These are phyloP conservation scores for Ehretia macrophylla DNA, from an alignment of 257 asterid species.

Conservation along the genomic window DNA sequence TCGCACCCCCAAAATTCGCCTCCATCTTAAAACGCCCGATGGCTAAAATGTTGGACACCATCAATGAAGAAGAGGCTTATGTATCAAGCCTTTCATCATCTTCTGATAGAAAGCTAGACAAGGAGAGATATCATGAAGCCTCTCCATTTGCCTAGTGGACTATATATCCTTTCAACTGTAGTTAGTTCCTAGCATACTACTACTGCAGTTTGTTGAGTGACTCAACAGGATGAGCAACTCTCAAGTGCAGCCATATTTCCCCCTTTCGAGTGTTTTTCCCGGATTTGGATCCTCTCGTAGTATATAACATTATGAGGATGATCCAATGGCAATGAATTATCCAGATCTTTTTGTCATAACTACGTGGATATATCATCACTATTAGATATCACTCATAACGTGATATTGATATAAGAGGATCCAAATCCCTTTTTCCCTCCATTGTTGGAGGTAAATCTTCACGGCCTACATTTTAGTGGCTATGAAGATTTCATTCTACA, in stretches of 20 bases:
- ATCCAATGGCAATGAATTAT: too few species aligned
- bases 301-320: too few species aligned
- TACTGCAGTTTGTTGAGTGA: not conserved
- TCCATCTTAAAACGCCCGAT: conserved; percentile 36
- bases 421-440: too few species aligned
- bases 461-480: too few species aligned
- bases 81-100: conserved; percentile 23
- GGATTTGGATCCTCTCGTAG: too few species aligned
- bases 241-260: not conserved
- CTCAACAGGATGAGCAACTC: not conserved
- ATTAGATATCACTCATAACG: too few species aligned
- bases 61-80: conserved; percentile 53
- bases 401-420: too few species aligned
- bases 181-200: too few species aligned
- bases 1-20: conserved; percentile 49
- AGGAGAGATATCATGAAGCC: conserved; percentile 15
- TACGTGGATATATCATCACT: too few species aligned
- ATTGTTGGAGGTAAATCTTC: not conserved
- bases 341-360: too few species aligned
- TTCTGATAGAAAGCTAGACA: not conserved
- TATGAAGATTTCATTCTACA: conserved; percentile 5
- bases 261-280: not conserved
- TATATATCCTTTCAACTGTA: too few species aligned
- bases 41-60: conserved; percentile 41
- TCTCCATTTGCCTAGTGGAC: conserved; percentile 16